phyloP scores from a whole-genome alignment of 2,329 filamentous ascomycete species.

The Lasiodiplodia theobromae region DNA sequence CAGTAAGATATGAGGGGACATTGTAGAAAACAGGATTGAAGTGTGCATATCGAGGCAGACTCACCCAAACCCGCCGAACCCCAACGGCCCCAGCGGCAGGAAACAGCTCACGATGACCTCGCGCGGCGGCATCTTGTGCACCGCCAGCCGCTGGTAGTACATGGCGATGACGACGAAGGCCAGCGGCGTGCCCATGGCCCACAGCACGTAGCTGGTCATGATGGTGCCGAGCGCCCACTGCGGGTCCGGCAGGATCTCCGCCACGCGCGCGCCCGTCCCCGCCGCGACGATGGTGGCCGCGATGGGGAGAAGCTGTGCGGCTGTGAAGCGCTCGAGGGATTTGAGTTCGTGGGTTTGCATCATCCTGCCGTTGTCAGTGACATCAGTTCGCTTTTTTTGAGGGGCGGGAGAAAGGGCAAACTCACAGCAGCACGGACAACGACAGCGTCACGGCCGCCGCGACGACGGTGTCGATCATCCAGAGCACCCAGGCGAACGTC shows the following conservation, averaged over 20 bases:
- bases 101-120: conserved; percentile 72
- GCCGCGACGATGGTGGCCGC: conserved; percentile 69
- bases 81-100: conserved; percentile 68
- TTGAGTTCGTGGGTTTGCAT: conserved; percentile 26
- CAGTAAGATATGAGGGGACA: background rate
- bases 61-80: conserved; percentile 64
- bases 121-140: conserved; percentile 67
- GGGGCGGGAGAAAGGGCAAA: too few relatives aligned
- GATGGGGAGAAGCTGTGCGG: conserved; percentile 68
- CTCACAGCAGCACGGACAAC: conserved; percentile 60
- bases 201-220: conserved; percentile 69
- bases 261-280: conserved; percentile 67
- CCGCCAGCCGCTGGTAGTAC: conserved; percentile 70
- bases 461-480: conserved; percentile 54
- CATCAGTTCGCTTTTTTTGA: fast-evolving
- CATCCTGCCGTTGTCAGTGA: background rate
- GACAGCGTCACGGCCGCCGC: conserved; percentile 51
- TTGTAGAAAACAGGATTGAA: too few relatives aligned
- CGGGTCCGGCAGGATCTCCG: conserved; percentile 60
- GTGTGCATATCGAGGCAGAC: too few relatives aligned
- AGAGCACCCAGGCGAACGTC: conserved; percentile 51
- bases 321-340: conserved; percentile 58
- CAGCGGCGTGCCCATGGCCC: conserved; percentile 67
- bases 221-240: conserved; percentile 65
- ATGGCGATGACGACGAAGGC: conserved; percentile 66